phyloP scores from a whole-genome alignment of 768 basidiomycete genomes.

The Trametes meyenii region DNA sequence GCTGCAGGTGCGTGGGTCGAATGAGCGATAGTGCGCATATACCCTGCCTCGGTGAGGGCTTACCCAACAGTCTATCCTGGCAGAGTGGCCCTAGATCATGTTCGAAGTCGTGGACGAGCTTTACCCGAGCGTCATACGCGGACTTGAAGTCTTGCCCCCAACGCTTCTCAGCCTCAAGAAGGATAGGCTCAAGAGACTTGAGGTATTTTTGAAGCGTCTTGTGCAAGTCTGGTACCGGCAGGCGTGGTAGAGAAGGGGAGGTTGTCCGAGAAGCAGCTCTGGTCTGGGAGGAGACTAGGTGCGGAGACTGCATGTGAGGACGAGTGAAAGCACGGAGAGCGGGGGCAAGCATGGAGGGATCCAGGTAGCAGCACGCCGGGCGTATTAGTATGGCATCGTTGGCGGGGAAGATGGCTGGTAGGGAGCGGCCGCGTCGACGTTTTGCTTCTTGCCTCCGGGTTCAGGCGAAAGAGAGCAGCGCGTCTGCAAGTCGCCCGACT shows the following conservation, averaged over 20 bases:
- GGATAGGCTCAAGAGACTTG: conserved; percentile 73
- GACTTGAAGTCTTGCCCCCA: conserved; percentile 54
- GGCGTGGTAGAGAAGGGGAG: conserved; percentile 51
- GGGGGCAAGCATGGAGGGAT: conserved; percentile 1
- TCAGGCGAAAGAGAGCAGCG: not conserved
- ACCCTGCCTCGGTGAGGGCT: conserved; percentile 7
- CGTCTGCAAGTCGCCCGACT: no score
- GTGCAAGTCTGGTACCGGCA: conserved; percentile 82
- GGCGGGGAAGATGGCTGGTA: no score
- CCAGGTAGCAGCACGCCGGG: no score
- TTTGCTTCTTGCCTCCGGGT: no score
- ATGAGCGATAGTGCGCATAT: conserved; percentile 6
- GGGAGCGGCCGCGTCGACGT: no score
- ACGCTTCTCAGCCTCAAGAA: conserved; percentile 71
- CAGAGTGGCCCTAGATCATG: conserved; percentile 65
- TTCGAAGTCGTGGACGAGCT: conserved; percentile 72
- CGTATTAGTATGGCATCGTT: not conserved
- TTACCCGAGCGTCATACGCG: conserved; percentile 55
- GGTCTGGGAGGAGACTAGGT: not conserved
- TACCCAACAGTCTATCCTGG: conserved; percentile 77
- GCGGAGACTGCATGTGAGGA: conserved; percentile 9
- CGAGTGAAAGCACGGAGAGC: not conserved
- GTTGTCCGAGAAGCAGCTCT: conserved; percentile 9
- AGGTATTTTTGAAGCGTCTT: conserved; percentile 79
- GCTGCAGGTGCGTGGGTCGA: conserved; percentile 46